These are phyloP conservation scores for Buddleja alternifolia DNA, from an alignment of 257 asterid species.

Conservation along the genomic window DNA sequence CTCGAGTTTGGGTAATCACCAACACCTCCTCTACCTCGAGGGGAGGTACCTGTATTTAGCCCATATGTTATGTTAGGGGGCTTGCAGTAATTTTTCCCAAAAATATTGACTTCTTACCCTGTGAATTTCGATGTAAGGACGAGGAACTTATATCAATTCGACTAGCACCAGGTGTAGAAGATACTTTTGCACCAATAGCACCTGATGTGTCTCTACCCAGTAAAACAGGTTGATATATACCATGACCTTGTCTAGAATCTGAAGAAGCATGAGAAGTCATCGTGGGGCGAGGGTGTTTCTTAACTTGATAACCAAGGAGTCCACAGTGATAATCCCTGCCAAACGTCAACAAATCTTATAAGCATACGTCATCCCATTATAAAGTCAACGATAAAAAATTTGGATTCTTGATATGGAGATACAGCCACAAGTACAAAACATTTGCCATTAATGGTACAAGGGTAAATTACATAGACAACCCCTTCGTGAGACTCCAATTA, in stretches of 20 bases:
- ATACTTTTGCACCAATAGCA: constrained; percentile 34
- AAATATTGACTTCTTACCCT: constrained; percentile 29
- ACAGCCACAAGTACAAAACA: constrained; percentile 18
- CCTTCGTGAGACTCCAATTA: background rate
- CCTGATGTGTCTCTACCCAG: constrained; percentile 42
- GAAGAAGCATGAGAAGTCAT: constrained; percentile 35
- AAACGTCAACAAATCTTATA: constrained; percentile 27
- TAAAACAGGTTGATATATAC: constrained; percentile 51
- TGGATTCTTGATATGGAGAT: too few species aligned
- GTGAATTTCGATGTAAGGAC: constrained; percentile 31
- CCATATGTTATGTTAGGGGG: too few species aligned
- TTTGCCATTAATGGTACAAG: background rate
- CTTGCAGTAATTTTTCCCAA: too few species aligned
- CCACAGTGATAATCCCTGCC: constrained; percentile 81
- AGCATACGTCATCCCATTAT: constrained; percentile 27
- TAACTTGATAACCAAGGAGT: constrained; percentile 66
- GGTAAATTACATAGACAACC: background rate
- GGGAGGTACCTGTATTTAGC: too few species aligned
- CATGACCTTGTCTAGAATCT: constrained; percentile 34
- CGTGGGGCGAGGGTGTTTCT: constrained; percentile 40
- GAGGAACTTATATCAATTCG: constrained; percentile 24
- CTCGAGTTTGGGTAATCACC: too few species aligned
- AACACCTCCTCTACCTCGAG: too few species aligned
- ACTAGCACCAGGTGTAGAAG: constrained; percentile 36
- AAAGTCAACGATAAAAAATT: background rate